A percentile compares a stretch with the other conserved stretches of the same genome.
Evolutionary conservation across 1,284 basidiomycete species (phyloP).

Genomic region (Puccinia polysora): DNA sequence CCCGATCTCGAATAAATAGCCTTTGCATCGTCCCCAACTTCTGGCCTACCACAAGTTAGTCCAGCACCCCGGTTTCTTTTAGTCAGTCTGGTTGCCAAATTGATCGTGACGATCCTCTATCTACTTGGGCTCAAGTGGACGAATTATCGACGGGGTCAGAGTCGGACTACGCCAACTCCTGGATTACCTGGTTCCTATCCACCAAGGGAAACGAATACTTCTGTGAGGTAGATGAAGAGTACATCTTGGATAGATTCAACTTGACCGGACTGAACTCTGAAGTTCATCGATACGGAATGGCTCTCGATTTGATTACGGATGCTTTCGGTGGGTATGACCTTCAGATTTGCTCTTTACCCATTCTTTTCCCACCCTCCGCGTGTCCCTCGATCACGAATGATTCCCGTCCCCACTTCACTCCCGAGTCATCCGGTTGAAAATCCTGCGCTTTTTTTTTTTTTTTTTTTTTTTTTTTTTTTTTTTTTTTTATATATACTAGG

Average conservation of each 20-base stretch:
- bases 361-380: slow-evolving; percentile 30
- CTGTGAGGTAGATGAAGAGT: slow-evolving; percentile 98
- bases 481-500: slow-evolving; percentile 58
- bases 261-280: slow-evolving; percentile 94
- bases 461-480: slow-evolving; percentile 23
- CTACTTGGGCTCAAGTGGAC: too few relatives aligned
- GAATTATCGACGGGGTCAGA: slow-evolving; percentile 79
- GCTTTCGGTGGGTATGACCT: slow-evolving; percentile 70
- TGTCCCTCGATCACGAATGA: slow-evolving; percentile 45
- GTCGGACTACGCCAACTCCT: slow-evolving; percentile 77
- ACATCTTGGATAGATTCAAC: slow-evolving; percentile 97
- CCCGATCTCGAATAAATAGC: too few relatives aligned
- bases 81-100: too few relatives aligned
- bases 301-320: slow-evolving; percentile 91
- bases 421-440: not conserved
- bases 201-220: slow-evolving; percentile 89
- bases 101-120: too few relatives aligned
- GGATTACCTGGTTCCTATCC: slow-evolving; percentile 98
- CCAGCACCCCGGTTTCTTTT: too few relatives aligned
- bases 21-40: too few relatives aligned
- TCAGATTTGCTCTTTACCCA: slow-evolving; percentile 26
- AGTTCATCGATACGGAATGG: slow-evolving; percentile 88
- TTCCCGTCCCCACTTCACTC: slow-evolving; percentile 27
- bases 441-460: not conserved
- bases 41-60: too few relatives aligned